These are phyloP conservation scores for Jackrogersella minutella DNA, from an alignment of 495 filamentous ascomycete genomes.

Conservation along the genomic window DNA sequence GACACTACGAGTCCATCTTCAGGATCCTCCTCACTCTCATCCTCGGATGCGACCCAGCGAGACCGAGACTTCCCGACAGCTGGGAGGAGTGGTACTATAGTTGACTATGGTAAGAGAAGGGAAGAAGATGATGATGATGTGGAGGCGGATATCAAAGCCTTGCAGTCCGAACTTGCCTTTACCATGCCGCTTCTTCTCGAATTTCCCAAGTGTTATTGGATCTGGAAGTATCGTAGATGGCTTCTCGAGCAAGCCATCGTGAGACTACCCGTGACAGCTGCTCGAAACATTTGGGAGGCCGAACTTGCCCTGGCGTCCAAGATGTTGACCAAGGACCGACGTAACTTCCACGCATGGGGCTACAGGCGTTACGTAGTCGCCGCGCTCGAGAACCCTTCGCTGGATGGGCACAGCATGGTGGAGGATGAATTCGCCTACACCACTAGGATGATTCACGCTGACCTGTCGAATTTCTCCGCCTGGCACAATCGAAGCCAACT, in stretches of 20 bases:
- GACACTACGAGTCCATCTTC: conserved; percentile 60
- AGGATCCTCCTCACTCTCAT: conserved; percentile 57
- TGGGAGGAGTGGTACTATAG: conserved; percentile 66
- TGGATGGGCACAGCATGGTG: conserved; percentile 66
- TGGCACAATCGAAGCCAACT: conserved; percentile 92
- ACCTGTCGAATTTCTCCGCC: conserved; percentile 94
- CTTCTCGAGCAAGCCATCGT: conserved; percentile 73
- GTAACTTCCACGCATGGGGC: conserved; percentile 98
- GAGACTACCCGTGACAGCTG: conserved; percentile 61
- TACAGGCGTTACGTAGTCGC: conserved; percentile 81
- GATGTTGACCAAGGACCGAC: conserved; percentile 84
- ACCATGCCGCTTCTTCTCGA: conserved; percentile 82
- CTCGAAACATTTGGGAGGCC: conserved; percentile 76
- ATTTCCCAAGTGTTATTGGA: conserved; percentile 98
- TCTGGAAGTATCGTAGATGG: conserved; percentile 98
- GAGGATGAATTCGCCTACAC: conserved; percentile 90
- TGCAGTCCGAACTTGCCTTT: conserved; percentile 75
- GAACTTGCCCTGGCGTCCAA: conserved; percentile 83
- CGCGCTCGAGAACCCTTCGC: conserved; percentile 66
- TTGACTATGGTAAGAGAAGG: conserved; percentile 43
- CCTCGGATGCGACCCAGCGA: conserved; percentile 58
- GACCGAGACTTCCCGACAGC: conserved; percentile 55
- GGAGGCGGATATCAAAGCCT: conserved; percentile 45
- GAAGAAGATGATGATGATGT: no score
- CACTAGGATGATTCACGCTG: conserved; percentile 79